phyloP scores from a whole-genome alignment of 257 asterid species.

The Catharanthus roseus region DNA sequence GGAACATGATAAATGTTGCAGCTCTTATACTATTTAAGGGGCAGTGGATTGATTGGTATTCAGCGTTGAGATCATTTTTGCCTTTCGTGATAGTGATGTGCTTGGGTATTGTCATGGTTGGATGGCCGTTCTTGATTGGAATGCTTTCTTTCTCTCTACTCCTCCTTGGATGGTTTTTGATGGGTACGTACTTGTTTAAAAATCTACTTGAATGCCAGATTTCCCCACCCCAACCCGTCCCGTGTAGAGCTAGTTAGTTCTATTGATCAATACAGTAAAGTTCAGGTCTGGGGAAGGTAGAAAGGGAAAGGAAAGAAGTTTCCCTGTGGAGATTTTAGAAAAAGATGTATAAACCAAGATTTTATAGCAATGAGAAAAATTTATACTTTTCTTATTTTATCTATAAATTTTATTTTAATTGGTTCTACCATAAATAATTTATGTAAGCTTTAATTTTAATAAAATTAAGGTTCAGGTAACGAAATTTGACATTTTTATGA shows the following conservation, averaged over 20 bases:
- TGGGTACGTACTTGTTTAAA: slow-evolving; percentile 49
- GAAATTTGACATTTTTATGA: too few species aligned
- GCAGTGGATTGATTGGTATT: slow-evolving; percentile 57
- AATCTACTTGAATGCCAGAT: slow-evolving; percentile 47
- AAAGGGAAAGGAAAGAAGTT: too few species aligned
- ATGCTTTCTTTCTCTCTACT: slow-evolving; percentile 58
- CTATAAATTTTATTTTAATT: too few species aligned
- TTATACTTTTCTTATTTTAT: background rate
- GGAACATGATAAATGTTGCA: slow-evolving; percentile 82
- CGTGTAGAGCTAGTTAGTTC: too few species aligned
- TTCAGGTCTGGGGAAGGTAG: too few species aligned
- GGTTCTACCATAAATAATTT: background rate
- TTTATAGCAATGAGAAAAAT: too few species aligned
- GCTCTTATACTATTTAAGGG: slow-evolving; percentile 68
- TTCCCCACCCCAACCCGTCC: too few species aligned
- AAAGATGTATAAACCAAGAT: background rate
- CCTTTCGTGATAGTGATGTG: slow-evolving; percentile 60
- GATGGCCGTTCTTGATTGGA: slow-evolving; percentile 80
- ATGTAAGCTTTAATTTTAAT: background rate
- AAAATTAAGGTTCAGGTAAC: too few species aligned
- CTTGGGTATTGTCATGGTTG: slow-evolving; percentile 67
- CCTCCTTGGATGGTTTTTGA: slow-evolving; percentile 58
- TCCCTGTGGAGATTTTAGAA: background rate
- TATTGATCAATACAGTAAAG: background rate
- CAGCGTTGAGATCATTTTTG: slow-evolving; percentile 56